A percentile compares a stretch with the other conserved stretches of the same genome.
Evolutionary conservation across 306 rosid species (phyloP).

Genomic region (Trifolium pratense): DNA sequence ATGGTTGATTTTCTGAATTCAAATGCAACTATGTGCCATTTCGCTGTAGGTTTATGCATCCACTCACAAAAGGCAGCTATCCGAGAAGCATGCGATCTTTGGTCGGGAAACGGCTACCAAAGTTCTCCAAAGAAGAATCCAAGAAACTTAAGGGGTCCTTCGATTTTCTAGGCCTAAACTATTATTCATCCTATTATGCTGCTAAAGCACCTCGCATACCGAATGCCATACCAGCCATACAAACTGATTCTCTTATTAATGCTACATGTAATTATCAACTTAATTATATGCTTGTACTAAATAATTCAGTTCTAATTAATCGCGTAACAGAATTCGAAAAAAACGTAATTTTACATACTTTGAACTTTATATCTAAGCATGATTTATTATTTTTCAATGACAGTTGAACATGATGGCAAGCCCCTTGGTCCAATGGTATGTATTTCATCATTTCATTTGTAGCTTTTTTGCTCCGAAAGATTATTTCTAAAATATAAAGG

Average conservation of each 20-base stretch:
- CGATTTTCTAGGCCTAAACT: conserved; percentile 51
- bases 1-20: neutral
- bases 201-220: conserved; percentile 38
- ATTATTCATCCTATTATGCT: conserved; percentile 49
- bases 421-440: conserved; percentile 45
- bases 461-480: neutral
- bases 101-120: conserved; percentile 40
- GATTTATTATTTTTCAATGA: neutral
- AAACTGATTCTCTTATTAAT: conserved; percentile 47
- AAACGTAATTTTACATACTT: neutral
- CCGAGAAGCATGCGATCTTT: conserved; percentile 47
- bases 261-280: conserved; percentile 44
- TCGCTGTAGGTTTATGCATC: conserved; percentile 46
- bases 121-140: conserved; percentile 43
- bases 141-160: conserved; percentile 42
- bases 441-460: conserved; percentile 32
- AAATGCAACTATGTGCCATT: neutral
- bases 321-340: neutral
- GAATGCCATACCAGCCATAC: conserved; percentile 37
- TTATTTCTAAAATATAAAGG: neutral
- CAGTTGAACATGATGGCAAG: conserved; percentile 42
- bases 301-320: conserved; percentile 18
- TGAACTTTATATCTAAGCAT: conserved; percentile 7
- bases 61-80: conserved; percentile 46
- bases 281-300: conserved; percentile 4